A percentile compares a stretch with the other conserved stretches of the same genome.
Conservation (phyloP, 805 yeast species). For the Wickerhamiella australiensis region DNA sequence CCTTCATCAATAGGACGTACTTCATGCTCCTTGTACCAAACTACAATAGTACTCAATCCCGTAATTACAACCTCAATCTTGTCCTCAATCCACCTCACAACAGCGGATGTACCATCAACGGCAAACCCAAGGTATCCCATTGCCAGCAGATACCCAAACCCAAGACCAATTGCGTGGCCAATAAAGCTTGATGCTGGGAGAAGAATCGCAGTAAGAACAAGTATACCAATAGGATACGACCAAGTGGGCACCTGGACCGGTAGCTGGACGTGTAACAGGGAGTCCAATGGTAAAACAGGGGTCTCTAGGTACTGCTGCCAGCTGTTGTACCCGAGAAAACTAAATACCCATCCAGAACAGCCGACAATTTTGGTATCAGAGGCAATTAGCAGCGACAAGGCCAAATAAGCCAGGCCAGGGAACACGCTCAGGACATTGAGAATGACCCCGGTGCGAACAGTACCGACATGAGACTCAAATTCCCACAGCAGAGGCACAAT, state of each 20-base stretch:
- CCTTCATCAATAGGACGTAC: constrained; percentile 20
- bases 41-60: constrained; percentile 41
- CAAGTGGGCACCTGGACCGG: constrained; percentile 42
- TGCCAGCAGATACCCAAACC: constrained; percentile 46
- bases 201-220: constrained; percentile 40
- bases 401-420: constrained; percentile 52
- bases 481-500: constrained; percentile 47
- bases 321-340: constrained; percentile 52
- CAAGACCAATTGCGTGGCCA: constrained; percentile 60
- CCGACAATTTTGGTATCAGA: constrained; percentile 9
- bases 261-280: not conserved
- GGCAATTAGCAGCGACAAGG: constrained; percentile 7
- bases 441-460: constrained; percentile 74
- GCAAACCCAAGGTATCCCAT: constrained; percentile 47
- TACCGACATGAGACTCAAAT: constrained; percentile 66
- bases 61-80: constrained; percentile 40
- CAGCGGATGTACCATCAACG: constrained; percentile 44
- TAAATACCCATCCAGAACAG: constrained; percentile 67
- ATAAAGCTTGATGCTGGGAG: constrained; percentile 58
- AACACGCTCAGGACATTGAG: constrained; percentile 58
- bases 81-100: constrained; percentile 52
- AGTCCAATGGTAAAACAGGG: constrained; percentile 26
- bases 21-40: constrained; percentile 49
- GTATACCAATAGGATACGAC: constrained; percentile 42
- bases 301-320: constrained; percentile 32